phyloP scores from a whole-genome alignment of 1,284 basidiomycete genomes.

The Tilletia setariae region DNA sequence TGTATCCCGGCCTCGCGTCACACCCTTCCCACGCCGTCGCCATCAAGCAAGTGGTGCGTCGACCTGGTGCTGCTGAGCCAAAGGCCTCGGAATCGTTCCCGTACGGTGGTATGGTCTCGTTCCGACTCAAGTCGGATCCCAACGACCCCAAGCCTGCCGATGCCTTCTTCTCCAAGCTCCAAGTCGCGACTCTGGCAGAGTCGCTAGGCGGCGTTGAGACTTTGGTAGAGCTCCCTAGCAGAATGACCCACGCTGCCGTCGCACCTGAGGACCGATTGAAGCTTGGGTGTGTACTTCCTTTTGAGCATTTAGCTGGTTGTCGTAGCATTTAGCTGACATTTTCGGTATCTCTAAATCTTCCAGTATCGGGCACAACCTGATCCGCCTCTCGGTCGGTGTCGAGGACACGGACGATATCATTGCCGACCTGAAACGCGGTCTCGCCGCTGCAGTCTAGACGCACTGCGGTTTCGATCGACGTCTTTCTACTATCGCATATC shows the following conservation, averaged over 20 bases:
- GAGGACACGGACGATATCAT: slow-evolving; percentile 82
- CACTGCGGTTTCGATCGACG: background rate
- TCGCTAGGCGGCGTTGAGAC: slow-evolving; percentile 87
- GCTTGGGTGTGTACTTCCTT: slow-evolving; percentile 44
- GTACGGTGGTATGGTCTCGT: slow-evolving; percentile 59
- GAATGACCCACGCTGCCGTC: slow-evolving; percentile 61
- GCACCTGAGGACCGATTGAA: slow-evolving; percentile 63
- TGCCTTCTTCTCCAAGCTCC: slow-evolving; percentile 67
- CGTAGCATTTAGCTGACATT: background rate
- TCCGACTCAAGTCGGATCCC: slow-evolving; percentile 50
- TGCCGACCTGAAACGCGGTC: slow-evolving; percentile 69
- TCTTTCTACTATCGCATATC: background rate
- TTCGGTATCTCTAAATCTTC: background rate
- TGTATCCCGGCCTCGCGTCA: slow-evolving; percentile 70
- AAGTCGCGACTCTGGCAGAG: slow-evolving; percentile 82
- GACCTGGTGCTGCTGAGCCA: slow-evolving; percentile 31
- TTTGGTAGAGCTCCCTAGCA: slow-evolving; percentile 66
- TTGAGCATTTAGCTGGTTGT: background rate
- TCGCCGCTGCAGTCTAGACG: slow-evolving; percentile 58
- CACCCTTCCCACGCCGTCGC: slow-evolving; percentile 43
- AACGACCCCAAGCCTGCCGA: slow-evolving; percentile 60
- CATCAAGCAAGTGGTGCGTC: slow-evolving; percentile 34
- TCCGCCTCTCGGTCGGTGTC: slow-evolving; percentile 80
- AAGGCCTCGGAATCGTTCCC: slow-evolving; percentile 28
- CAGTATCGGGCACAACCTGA: slow-evolving; percentile 73